phyloP scores from a whole-genome alignment of 345 rosid genomes.

The Hibiscus trionum region DNA sequence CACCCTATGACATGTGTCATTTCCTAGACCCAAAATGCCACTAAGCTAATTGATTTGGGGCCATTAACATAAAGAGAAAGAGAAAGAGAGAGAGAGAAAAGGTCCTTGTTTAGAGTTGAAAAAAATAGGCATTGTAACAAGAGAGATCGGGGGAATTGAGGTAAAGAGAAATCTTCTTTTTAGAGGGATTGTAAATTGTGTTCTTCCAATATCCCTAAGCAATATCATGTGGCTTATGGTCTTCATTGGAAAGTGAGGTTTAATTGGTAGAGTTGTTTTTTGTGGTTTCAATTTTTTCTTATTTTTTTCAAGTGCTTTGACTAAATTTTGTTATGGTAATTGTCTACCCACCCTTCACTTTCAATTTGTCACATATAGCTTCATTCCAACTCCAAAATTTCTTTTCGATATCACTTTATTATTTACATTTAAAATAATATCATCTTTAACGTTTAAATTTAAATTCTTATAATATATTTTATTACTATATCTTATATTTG shows the following conservation, averaged over 20 bases:
- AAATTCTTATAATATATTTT: no score
- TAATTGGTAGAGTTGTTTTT: constrained; percentile 3
- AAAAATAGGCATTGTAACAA: constrained; percentile 21
- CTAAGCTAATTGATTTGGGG: neutral
- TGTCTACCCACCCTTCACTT: neutral
- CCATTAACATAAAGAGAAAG: neutral
- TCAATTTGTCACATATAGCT: neutral
- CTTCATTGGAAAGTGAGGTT: constrained; percentile 36
- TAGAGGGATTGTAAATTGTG: constrained; percentile 18
- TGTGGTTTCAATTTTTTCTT: constrained; percentile 2
- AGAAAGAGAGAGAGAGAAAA: neutral
- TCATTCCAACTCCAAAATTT: no score
- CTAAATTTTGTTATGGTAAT: neutral
- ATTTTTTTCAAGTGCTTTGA: constrained; percentile 11
- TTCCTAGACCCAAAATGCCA: neutral
- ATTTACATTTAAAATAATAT: no score
- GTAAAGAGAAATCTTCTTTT: constrained; percentile 18
- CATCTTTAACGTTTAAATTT: no score
- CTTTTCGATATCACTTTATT: no score
- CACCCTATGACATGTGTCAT: neutral
- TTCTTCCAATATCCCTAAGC: constrained; percentile 41
- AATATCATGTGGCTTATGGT: constrained; percentile 45
- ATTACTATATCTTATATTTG: no score
- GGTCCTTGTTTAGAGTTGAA: neutral
- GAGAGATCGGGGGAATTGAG: constrained; percentile 12